These are phyloP conservation scores for Backusella parvicylindrica DNA, from an alignment of 192 early-diverging fungal species.

Conservation along the genomic window DNA sequence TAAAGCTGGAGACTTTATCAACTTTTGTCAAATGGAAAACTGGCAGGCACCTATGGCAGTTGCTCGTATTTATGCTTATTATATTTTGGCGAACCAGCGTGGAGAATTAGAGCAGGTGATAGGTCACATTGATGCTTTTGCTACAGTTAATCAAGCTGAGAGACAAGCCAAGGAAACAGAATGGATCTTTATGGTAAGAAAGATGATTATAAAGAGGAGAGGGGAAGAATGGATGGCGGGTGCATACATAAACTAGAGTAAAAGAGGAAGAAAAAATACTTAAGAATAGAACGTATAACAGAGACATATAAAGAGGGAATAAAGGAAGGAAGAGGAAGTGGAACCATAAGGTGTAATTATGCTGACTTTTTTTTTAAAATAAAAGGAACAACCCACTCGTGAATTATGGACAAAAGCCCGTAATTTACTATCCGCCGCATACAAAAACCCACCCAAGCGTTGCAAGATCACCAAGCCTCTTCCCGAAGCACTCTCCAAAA, in stretches of 20 bases:
- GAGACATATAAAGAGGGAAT: background rate
- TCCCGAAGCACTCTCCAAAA: conserved; percentile 39
- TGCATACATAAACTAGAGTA: background rate
- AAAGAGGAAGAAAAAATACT: background rate
- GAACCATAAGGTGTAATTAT: no score
- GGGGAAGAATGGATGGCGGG: no score
- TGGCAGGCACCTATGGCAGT: conserved; percentile 51
- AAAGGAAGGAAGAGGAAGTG: no score
- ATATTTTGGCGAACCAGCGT: conserved; percentile 44
- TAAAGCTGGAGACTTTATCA: conserved; percentile 37
- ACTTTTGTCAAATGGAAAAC: conserved; percentile 37
- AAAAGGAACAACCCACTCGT: conserved; percentile 34
- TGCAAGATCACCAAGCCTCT: conserved; percentile 48
- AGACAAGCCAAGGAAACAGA: conserved; percentile 53
- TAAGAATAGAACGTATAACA: background rate
- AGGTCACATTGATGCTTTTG: conserved; percentile 50
- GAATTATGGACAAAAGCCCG: conserved; percentile 42
- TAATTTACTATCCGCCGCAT: conserved; percentile 40
- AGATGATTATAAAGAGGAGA: no score
- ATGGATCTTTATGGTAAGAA: conserved; percentile 51
- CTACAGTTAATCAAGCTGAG: conserved; percentile 52
- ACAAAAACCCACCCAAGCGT: conserved; percentile 43
- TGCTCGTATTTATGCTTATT: conserved; percentile 41
- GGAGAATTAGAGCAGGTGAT: conserved; percentile 40
- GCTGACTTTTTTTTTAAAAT: background rate